Evolutionary conservation across 2,329 filamentous ascomycete genomes (phyloP), one percentile per base, ranked within the genome.

Genomic region (Diaporthe velutina): DNA sequence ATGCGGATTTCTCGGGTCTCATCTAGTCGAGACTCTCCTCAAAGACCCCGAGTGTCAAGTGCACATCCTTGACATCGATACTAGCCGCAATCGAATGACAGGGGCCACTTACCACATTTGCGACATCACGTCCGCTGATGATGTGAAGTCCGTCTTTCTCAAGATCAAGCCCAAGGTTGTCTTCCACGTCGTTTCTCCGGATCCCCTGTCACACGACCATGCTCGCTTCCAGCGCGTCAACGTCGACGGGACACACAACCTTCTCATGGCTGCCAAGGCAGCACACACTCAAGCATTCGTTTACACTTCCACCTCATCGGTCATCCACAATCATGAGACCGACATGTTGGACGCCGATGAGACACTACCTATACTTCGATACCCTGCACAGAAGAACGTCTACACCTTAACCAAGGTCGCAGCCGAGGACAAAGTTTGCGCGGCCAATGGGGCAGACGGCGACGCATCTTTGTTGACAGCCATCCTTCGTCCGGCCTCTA

Each of bases 241-340:
- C 38, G 72, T 79, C 8, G 60, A 60, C 33, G 77, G 78, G 22
- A 73, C 75, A 10, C 75, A 71, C 45, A 78, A 78, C 38, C 71
- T 79, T 6, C 71, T 79, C 19, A 33, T 40, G 12, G 67, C 78
- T 3, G 74, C 71, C n/a, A 45, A 70, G 17, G 68, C 66, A 22
- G 25, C 30, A 1, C 38, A 61, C 8, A 77, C 78, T 15, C 76
- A 74, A 45, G 76, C 77, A 38, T 78, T 79, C 54, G 48, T 78
- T 71, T 76, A 79, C 68, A 78, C 76, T 5, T 75, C 74, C 25
- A 76, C 75, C 5, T 78, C 76, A 15, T 78, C 77, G 13, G 73
- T 77, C n/a, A 75, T 79, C 30, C 78, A 78, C 61, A 75, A 78
- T 42, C 76, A 78, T 60, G 33, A 73, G 2, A 66, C 38, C 54